Conservation (phyloP, 164 flowering plant genomes). For the Magnolia changhungtana region DNA sequence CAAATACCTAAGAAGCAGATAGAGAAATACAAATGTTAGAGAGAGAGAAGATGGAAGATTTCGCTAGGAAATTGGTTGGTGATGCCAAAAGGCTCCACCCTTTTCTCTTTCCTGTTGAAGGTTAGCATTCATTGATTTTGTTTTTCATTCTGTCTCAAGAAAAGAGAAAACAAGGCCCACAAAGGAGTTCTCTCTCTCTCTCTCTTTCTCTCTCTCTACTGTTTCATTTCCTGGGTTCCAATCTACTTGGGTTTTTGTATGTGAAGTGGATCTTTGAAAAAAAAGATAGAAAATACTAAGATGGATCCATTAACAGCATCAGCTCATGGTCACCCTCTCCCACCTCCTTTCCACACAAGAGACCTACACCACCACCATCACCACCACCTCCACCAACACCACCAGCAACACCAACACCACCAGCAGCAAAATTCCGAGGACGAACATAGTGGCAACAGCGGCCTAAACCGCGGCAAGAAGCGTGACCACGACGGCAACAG, state of each 20-base stretch:
- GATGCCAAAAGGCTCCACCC: conserved; percentile 21
- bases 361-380: conserved; percentile 64
- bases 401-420: conserved; percentile 41
- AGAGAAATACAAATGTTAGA: neutral
- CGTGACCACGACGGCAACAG: conserved; percentile 34
- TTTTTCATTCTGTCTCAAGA: neutral
- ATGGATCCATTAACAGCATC: conserved; percentile 71
- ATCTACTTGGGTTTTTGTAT: conserved; percentile 6
- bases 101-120: conserved; percentile 22
- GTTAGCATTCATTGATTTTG: neutral
- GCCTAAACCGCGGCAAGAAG: conserved; percentile 27
- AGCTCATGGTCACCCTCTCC: conserved; percentile 71
- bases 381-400: conserved; percentile 25
- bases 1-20: conserved; percentile 1
- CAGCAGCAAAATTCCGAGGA: conserved; percentile 56
- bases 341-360: conserved; percentile 74
- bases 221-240: conserved; percentile 3
- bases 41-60: conserved; percentile 24
- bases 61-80: conserved; percentile 41
- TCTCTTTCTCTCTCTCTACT: neutral
- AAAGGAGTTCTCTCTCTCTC: neutral
- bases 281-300: neutral
- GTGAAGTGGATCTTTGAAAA: neutral
- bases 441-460: conserved; percentile 44
- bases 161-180: neutral